Percentiles rank a stretch among this genome's conserved stretches.
Evolutionary conservation across 495 filamentous ascomycete species (phyloP).

Genomic region (Penicillium antarcticum): DNA sequence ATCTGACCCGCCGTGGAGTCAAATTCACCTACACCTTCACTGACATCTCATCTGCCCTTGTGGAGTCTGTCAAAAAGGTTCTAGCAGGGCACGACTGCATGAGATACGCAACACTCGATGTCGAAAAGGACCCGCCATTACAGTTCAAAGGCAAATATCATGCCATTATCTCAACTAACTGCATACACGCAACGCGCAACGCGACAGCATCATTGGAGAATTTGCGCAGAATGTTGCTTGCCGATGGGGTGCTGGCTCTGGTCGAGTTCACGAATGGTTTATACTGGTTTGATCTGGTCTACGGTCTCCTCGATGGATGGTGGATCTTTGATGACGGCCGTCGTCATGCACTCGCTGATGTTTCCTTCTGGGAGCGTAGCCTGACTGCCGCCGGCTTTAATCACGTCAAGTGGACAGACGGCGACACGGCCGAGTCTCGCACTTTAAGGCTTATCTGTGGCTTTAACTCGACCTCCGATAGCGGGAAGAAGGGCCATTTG

Average conservation of each 20-base stretch:
- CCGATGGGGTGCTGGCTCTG: slow-evolving; percentile 36
- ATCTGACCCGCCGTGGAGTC: slow-evolving; percentile 14
- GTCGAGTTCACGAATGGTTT: slow-evolving; percentile 40
- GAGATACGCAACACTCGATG: slow-evolving; percentile 35
- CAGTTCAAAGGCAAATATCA: slow-evolving; percentile 26
- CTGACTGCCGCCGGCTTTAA: slow-evolving; percentile 30
- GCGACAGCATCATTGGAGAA: slow-evolving; percentile 20
- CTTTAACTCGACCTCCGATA: not conserved
- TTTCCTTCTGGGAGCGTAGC: slow-evolving; percentile 24
- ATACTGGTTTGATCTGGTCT: slow-evolving; percentile 39
- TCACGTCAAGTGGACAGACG: slow-evolving; percentile 34
- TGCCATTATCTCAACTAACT: slow-evolving; percentile 44
- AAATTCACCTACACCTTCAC: slow-evolving; percentile 46
- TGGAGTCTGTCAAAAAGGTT: slow-evolving; percentile 26
- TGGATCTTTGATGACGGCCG: slow-evolving; percentile 46
- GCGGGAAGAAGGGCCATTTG: not conserved
- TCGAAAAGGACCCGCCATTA: slow-evolving; percentile 30
- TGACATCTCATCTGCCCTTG: slow-evolving; percentile 40
- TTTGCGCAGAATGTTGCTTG: slow-evolving; percentile 27
- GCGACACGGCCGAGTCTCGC: slow-evolving; percentile 3
- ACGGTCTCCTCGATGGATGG: slow-evolving; percentile 48
- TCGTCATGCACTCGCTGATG: slow-evolving; percentile 26
- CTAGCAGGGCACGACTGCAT: slow-evolving; percentile 32
- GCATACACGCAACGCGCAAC: slow-evolving; percentile 45
- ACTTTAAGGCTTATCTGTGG: not conserved